phyloP scores from a whole-genome alignment of 139 green algal species.

The Haematococcus lacustris region DNA sequence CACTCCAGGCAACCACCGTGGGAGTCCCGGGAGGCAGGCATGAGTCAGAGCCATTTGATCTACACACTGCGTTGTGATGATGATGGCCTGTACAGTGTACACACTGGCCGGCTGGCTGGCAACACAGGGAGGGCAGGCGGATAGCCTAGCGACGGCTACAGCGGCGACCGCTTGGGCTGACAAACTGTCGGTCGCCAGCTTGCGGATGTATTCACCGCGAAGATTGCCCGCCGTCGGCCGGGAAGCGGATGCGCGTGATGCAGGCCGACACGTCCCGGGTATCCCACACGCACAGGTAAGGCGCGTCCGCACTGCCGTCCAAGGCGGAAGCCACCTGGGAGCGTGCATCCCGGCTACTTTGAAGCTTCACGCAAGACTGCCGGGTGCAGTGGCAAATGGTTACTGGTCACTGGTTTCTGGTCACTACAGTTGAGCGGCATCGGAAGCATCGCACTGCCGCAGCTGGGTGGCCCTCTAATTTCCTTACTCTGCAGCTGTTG shows the following conservation, averaged over 20 bases:
- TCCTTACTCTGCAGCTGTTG: not conserved
- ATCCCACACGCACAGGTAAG: slow-evolving; percentile 54
- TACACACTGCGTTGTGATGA: not conserved
- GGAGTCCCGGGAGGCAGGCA: too few relatives aligned
- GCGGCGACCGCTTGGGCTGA: too few relatives aligned
- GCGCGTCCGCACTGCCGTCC: slow-evolving; percentile 12
- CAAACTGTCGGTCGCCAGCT: too few relatives aligned
- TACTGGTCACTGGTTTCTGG: not conserved
- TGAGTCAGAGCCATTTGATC: too few relatives aligned
- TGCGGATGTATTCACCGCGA: too few relatives aligned
- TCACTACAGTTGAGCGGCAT: not conserved
- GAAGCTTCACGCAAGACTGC: too few relatives aligned
- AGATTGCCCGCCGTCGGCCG: slow-evolving; percentile 20
- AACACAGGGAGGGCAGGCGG: too few relatives aligned
- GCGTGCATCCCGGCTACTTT: not conserved
- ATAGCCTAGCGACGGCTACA: too few relatives aligned
- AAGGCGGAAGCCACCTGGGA: slow-evolving; percentile 22
- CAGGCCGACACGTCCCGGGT: slow-evolving; percentile 17
- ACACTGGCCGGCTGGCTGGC: not conserved
- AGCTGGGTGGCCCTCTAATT: not conserved
- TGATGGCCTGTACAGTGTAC: not conserved
- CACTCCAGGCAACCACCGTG: too few relatives aligned
- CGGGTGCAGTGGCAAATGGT: not conserved
- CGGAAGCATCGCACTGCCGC: not conserved
- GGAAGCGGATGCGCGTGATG: slow-evolving; percentile 29